Evolutionary conservation across 2,329 filamentous ascomycete genomes (phyloP).

Genomic region (Metarhizium rileyi): DNA sequence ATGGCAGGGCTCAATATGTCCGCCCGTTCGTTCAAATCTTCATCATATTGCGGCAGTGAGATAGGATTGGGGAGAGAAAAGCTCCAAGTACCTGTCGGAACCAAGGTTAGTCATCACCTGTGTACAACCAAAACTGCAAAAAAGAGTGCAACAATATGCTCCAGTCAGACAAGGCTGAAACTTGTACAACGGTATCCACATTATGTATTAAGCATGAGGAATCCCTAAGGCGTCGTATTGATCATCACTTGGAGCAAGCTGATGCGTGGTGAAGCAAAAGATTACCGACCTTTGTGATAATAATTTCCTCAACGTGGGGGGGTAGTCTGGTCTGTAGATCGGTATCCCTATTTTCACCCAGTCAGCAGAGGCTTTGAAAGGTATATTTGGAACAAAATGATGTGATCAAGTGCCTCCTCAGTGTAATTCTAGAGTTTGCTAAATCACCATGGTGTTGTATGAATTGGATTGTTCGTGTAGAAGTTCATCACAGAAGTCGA

Average conservation of each 20-base stretch:
- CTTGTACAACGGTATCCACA: slow-evolving; percentile 52
- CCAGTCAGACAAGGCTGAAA: slow-evolving; percentile 62
- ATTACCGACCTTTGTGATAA: slow-evolving; percentile 36
- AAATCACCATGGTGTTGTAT: slow-evolving; percentile 49
- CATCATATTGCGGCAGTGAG: slow-evolving; percentile 38
- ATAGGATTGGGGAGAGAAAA: not conserved
- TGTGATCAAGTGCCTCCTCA: slow-evolving; percentile 33
- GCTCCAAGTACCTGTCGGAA: slow-evolving; percentile 31
- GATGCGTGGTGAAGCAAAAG: not conserved
- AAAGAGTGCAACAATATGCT: slow-evolving; percentile 16
- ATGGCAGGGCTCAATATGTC: slow-evolving; percentile 50
- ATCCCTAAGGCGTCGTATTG: slow-evolving; percentile 53
- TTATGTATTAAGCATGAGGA: slow-evolving; percentile 58
- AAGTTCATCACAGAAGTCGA: slow-evolving; percentile 26
- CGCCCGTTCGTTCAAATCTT: slow-evolving; percentile 62
- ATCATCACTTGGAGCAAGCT: slow-evolving; percentile 44
- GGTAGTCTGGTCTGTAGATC: not conserved
- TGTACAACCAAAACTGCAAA: not conserved
- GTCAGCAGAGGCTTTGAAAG: not conserved
- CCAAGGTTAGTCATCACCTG: slow-evolving; percentile 26
- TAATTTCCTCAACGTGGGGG: not conserved
- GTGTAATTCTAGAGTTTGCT: slow-evolving; percentile 41
- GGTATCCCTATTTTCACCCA: not conserved
- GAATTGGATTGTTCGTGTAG: slow-evolving; percentile 53
- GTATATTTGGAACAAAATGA: not conserved